These are phyloP conservation scores for Clonostachys rhizophaga DNA, from an alignment of 2,329 filamentous ascomycete genomes.

Conservation along the genomic window DNA sequence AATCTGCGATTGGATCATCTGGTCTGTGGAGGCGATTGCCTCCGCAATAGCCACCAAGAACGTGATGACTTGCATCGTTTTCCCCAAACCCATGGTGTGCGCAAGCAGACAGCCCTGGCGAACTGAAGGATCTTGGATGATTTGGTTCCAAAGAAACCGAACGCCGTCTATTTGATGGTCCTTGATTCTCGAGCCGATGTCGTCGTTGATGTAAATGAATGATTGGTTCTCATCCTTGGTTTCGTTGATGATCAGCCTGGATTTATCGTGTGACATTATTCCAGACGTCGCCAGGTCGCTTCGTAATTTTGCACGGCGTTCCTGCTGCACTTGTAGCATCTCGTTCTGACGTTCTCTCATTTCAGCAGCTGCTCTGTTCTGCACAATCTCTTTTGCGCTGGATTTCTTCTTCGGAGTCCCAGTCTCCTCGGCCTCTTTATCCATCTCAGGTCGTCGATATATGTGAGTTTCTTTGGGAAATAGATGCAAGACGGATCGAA, in stretches of 20 bases:
- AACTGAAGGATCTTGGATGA: constrained; percentile 55
- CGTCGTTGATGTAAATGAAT: constrained; percentile 58
- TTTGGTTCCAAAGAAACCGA: constrained; percentile 83
- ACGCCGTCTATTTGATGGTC: constrained; percentile 78
- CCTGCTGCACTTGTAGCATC: constrained; percentile 49
- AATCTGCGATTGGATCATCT: constrained; percentile 57
- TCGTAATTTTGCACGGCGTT: constrained; percentile 42
- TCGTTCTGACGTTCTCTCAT: constrained; percentile 50
- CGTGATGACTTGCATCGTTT: constrained; percentile 88
- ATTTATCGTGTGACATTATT: constrained; percentile 35
- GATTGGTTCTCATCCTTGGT: constrained; percentile 55
- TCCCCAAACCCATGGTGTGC: constrained; percentile 89
- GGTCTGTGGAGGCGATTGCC: constrained; percentile 55
- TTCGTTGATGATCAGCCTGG: constrained; percentile 61
- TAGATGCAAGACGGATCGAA: constrained; percentile 11
- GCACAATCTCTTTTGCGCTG: constrained; percentile 22
- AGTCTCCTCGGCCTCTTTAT: constrained; percentile 9
- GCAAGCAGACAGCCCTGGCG: constrained; percentile 76
- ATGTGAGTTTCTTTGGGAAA: constrained; percentile 27
- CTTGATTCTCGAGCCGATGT: constrained; percentile 65
- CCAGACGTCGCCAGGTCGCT: constrained; percentile 37
- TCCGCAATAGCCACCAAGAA: constrained; percentile 72
- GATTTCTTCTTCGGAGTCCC: constrained; percentile 1
- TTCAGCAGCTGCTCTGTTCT: constrained; percentile 33
- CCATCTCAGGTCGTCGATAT: constrained; percentile 7